phyloP scores from a whole-genome alignment of 2,329 filamentous ascomycete species.

The Alternaria viburni region DNA sequence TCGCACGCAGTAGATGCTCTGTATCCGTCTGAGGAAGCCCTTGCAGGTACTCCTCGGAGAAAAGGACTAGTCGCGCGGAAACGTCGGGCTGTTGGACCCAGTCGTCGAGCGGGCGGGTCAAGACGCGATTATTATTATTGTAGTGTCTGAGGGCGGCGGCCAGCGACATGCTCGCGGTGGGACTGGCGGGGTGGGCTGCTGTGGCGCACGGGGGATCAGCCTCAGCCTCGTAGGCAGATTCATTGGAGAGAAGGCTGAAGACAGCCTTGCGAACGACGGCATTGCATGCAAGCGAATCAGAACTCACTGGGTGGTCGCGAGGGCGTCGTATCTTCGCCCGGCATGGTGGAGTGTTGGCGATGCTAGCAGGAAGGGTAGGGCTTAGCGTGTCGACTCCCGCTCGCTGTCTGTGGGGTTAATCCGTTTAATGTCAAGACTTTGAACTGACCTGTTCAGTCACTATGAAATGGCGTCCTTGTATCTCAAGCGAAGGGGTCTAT shows the following conservation, averaged over 20 bases:
- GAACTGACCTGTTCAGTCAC: not conserved
- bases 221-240: slow-evolving; percentile 4
- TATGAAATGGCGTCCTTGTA: not conserved
- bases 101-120: slow-evolving; percentile 27
- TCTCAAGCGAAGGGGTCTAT: not conserved
- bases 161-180: slow-evolving; percentile 22
- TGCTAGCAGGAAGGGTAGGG: slow-evolving; percentile 13
- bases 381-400: slow-evolving; percentile 12
- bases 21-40: slow-evolving; percentile 16
- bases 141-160: slow-evolving; percentile 28
- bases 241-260: slow-evolving; percentile 6
- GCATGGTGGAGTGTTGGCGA: slow-evolving; percentile 5
- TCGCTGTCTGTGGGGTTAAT: not conserved
- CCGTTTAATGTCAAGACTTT: not conserved
- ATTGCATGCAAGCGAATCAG: slow-evolving; percentile 13
- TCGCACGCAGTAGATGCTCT: slow-evolving; percentile 18
- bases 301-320: slow-evolving; percentile 19
- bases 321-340: slow-evolving; percentile 2
- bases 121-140: slow-evolving; percentile 26
- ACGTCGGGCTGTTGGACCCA: slow-evolving; percentile 37
- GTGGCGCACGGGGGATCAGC: slow-evolving; percentile 25
- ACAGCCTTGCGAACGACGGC: slow-evolving; percentile 15
- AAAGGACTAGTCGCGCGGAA: slow-evolving; percentile 33
- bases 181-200: slow-evolving; percentile 20
- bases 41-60: slow-evolving; percentile 15